Evolutionary conservation across 2,329 filamentous ascomycete species (phyloP).

Genomic region (Cyphellophora attinorum): DNA sequence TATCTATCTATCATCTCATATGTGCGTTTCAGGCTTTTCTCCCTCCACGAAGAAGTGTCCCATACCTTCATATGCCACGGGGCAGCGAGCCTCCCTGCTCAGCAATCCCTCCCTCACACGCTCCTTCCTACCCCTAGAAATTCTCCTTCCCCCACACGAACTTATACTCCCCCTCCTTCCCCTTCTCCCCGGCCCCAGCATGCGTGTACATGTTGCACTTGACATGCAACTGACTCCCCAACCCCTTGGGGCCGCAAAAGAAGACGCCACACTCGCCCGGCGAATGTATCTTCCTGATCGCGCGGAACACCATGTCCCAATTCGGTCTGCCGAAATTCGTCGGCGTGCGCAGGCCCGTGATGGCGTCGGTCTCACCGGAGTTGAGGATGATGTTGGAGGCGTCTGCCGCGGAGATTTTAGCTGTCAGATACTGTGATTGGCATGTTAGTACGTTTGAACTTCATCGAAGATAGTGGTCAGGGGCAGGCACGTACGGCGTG

Average conservation of each 20-base stretch:
- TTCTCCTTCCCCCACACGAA: slow-evolving; percentile 44
- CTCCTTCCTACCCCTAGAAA: slow-evolving; percentile 31
- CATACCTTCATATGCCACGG: too few species aligned
- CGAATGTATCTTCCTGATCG: slow-evolving; percentile 67
- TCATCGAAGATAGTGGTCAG: too few species aligned
- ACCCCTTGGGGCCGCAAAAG: slow-evolving; percentile 74
- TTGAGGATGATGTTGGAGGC: slow-evolving; percentile 91
- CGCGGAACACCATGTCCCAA: slow-evolving; percentile 84
- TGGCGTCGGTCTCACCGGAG: slow-evolving; percentile 66
- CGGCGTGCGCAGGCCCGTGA: slow-evolving; percentile 70
- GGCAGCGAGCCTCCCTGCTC: too few species aligned
- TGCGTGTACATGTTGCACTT: slow-evolving; percentile 86
- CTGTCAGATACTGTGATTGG: slow-evolving; percentile 62
- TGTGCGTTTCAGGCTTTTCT: too few species aligned
- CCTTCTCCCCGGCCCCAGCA: slow-evolving; percentile 34
- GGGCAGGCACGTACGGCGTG: slow-evolving; percentile 48
- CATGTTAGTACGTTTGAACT: slow-evolving; percentile 1
- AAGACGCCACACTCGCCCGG: slow-evolving; percentile 69
- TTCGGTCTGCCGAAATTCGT: slow-evolving; percentile 82
- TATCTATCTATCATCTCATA: too few species aligned
- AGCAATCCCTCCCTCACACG: too few species aligned
- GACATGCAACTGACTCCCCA: slow-evolving; percentile 67
- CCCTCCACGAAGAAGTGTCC: too few species aligned
- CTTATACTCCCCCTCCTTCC: slow-evolving; percentile 49
- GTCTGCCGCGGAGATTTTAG: slow-evolving; percentile 76